Base-by-base conservation (phyloP, 2,329 filamentous ascomycete genomes). In the Colletotrichum sp. region DNA sequence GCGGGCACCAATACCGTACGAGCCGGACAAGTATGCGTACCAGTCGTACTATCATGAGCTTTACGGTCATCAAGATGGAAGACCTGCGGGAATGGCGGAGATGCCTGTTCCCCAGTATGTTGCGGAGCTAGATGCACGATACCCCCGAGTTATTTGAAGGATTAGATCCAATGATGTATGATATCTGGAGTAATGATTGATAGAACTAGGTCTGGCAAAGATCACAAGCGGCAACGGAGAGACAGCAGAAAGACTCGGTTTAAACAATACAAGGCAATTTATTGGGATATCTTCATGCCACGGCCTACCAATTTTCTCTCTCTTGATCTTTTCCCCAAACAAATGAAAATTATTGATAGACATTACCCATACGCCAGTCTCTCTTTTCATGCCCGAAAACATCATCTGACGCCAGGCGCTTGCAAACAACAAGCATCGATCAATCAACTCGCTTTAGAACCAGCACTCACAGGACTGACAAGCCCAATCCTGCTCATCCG, bases 401-500 rank as follows among this genome's bases (percentile, higher is more conserved):
- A 13, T 6, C 58, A 9, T 21, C n/a, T 21, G 43, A 52, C 43
- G 43, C 28, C 58, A n/a, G 1, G 3, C 18, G 32, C 28, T 63
- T 21, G 21, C 18, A 32, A 36, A 7, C 1, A 5, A 15, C 32
- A 24, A 32, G 8, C 28, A 63, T 34, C 69, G 43, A 13, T 26
- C 38, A 24, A 28, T 21, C 24, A 30, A 30, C 8, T 34, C 70
- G 57, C 36, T 43, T 58, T 76, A 32, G 70, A 60, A 5, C 70
- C 65, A 0, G 66, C 55, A 32, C 71, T 75, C 8, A 71, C 66
- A 15, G 75, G 77, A 12, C 77, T 74, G 15, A 72, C 68, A 9
- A 74, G 60, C 6, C 73, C 71, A 21, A 78, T 75, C 68, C 67
- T 72, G 24, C 72, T 73, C 65, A 78, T 75, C 48, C 69, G 74